Base-by-base conservation (phyloP, 192 early-diverging fungal genomes). In the Ambispora gerdemannii region DNA sequence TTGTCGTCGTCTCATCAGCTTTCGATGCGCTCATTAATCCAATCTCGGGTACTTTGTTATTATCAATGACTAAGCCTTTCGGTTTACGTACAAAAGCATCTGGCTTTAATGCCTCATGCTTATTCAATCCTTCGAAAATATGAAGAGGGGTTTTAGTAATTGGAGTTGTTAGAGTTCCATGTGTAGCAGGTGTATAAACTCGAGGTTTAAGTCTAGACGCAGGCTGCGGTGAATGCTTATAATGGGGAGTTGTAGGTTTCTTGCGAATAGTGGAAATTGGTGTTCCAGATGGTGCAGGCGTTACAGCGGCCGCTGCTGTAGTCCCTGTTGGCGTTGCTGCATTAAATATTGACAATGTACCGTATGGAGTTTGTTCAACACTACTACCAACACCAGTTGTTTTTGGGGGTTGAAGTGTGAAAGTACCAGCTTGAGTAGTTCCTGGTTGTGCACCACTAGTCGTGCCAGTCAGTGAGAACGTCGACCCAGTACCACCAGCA, bases 191-290 rank as follows among this genome's bases (percentile, higher is more conserved):
- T 13, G 47, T 58, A 60, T 38, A 52, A 67, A 27, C 62, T 55
- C 66, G 67, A n/a, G 91, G 72, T 64, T 90, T 90, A 53, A 95
- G 85, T 31, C 85, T 89, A 35, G 85, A 83, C 0, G 85, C 77
- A 27, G 85, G 80, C 43, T 88, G 84, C 52, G 97, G 93, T 3
- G 89, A 88, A 49, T 90, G 76, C 38, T 90, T 88, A 63, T 88
- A 85, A 64, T 91, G 84, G 36, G 92, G 85, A 3, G 83, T 84
- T n/a, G 86, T 47, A 20, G 1, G 88, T 83, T 27, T 84, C 88
- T 36, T 92, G 90, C 79, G 93, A 92, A 49, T 75, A 75, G 17
- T 71, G 78, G 60, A 60, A 68, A 0, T 65, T 81, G 75, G 74
- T 60, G 74, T 77, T 74, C 74, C 76, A 51, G 24, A n/a, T 7